A percentile compares a stretch with the other conserved stretches of the same genome.
phyloP scores from a whole-genome alignment of 2,329 filamentous ascomycete genomes.

The Mariannaea sp. region DNA sequence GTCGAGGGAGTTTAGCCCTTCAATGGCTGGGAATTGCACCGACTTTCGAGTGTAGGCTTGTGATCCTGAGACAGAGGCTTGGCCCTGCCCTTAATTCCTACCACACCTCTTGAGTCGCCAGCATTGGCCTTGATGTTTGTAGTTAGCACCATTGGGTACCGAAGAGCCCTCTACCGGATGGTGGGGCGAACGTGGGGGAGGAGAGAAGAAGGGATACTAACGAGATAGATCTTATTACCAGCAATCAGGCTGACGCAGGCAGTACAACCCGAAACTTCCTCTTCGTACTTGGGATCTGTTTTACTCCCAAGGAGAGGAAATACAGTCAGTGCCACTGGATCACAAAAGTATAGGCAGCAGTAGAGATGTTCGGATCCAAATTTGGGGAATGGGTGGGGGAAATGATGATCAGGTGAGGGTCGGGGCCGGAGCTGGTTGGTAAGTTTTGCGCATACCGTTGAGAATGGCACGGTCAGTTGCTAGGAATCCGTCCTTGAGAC shows the following conservation, averaged over 20 bases:
- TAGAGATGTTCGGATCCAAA: background rate
- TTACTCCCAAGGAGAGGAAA: slow-evolving; percentile 14
- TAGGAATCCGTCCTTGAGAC: slow-evolving; percentile 94
- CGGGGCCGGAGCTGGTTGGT: background rate
- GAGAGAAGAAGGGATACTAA: slow-evolving; percentile 58
- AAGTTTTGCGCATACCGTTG: slow-evolving; percentile 67
- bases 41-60: slow-evolving; percentile 98
- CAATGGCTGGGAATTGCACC: slow-evolving; percentile 33
- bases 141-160: slow-evolving; percentile 24
- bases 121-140: slow-evolving; percentile 76
- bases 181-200: slow-evolving; percentile 25
- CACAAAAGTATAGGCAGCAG: background rate
- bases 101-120: slow-evolving; percentile 91
- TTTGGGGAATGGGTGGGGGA: slow-evolving; percentile 3
- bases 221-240: slow-evolving; percentile 90
- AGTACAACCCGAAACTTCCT: slow-evolving; percentile 97
- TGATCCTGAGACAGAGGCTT: slow-evolving; percentile 99
- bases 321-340: slow-evolving; percentile 21
- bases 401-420: slow-evolving; percentile 17
- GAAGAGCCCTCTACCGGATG: slow-evolving; percentile 22
- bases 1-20: slow-evolving; percentile 1
- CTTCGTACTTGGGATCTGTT: slow-evolving; percentile 92
- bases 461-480: slow-evolving; percentile 95
- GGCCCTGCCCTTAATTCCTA: slow-evolving; percentile 95
- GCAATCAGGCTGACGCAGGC: slow-evolving; percentile 90